These are phyloP conservation scores for Trapa bicornis DNA, from an alignment of 345 rosid species.

Conservation along the genomic window DNA sequence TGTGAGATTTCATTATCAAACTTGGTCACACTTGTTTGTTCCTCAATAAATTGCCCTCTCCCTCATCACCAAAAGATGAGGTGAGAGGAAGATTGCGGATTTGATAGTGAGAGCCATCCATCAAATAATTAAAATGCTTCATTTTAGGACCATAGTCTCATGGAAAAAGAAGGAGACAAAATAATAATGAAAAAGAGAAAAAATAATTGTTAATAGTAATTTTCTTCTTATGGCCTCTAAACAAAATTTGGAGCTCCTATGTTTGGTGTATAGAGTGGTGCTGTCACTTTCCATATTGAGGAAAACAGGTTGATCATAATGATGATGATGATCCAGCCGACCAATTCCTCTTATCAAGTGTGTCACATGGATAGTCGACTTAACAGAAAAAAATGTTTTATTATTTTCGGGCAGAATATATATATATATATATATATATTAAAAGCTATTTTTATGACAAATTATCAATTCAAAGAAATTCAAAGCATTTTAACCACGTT, in stretches of 20 bases:
- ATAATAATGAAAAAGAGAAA: too few relatives aligned
- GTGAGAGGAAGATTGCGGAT: too few relatives aligned
- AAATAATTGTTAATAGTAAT: not conserved
- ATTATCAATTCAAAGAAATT: too few relatives aligned
- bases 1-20: too few relatives aligned
- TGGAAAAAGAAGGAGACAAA: too few relatives aligned
- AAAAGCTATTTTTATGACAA: too few relatives aligned
- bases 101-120: too few relatives aligned
- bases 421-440: too few relatives aligned
- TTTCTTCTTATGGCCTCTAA: not conserved
- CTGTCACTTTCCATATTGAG: not conserved
- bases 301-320: not conserved
- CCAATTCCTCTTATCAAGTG: not conserved
- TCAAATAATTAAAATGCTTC: too few relatives aligned
- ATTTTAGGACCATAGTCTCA: too few relatives aligned
- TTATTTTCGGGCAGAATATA: too few relatives aligned
- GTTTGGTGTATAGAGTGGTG: not conserved
- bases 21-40: conserved; percentile 7
- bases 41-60: conserved; percentile 7
- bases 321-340: not conserved
- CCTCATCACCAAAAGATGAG: not conserved
- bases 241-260: not conserved
- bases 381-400: not conserved
- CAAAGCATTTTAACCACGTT: too few relatives aligned
- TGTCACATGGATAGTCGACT: not conserved